Percentiles rank a stretch among this genome's conserved stretches.
phyloP scores from a whole-genome alignment of 2,329 filamentous ascomycete genomes.

The Apiospora phragmitis region DNA sequence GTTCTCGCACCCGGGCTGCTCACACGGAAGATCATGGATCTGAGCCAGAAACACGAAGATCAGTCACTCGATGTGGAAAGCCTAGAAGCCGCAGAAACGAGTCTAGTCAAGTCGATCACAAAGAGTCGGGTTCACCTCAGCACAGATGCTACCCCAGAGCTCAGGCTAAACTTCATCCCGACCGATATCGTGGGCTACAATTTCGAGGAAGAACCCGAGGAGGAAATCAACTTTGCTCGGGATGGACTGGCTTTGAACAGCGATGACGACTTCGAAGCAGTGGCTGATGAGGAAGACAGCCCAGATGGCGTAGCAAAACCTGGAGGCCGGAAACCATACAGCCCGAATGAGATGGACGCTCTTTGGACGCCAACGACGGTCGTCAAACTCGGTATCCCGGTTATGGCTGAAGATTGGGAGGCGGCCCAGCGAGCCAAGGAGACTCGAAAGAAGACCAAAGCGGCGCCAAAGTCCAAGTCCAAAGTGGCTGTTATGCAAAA shows the following conservation, averaged over 20 bases:
- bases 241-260: conserved; percentile 61
- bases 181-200: conserved; percentile 76
- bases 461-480: conserved; percentile 18
- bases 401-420: conserved; percentile 67
- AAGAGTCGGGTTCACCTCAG: conserved; percentile 68
- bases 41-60: conserved; percentile 34
- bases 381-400: conserved; percentile 63
- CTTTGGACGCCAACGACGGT: conserved; percentile 69
- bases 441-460: conserved; percentile 25
- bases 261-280: conserved; percentile 62
- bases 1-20: conserved; percentile 78
- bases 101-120: conserved; percentile 66
- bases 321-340: conserved; percentile 49
- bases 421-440: conserved; percentile 34
- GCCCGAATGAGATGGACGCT: conserved; percentile 65
- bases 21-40: conserved; percentile 54
- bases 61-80: conserved; percentile 31
- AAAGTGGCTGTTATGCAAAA: conserved; percentile 23
- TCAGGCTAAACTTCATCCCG: conserved; percentile 78
- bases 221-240: conserved; percentile 50
- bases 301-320: conserved; percentile 25
- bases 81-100: conserved; percentile 46
- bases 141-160: conserved; percentile 73
- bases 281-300: conserved; percentile 26
- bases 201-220: conserved; percentile 70